Evolutionary conservation across 345 rosid genomes (phyloP).

Genomic region (Aquilaria sinensis): DNA sequence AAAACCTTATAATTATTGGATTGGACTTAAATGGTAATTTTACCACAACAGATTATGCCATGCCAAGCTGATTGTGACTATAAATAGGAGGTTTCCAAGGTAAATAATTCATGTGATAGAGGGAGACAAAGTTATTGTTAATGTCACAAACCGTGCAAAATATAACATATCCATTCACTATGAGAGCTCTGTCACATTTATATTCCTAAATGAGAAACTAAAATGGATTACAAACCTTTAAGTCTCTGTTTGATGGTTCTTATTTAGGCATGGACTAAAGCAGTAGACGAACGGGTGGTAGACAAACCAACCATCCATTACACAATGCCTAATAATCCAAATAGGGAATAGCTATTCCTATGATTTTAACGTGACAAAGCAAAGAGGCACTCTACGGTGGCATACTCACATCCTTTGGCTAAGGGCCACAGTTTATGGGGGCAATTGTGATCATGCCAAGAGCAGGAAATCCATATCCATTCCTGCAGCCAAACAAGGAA

Average conservation of each 20-base stretch:
- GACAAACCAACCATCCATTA: slow-evolving; percentile 64
- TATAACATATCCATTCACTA: slow-evolving; percentile 62
- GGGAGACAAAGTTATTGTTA: slow-evolving; percentile 50
- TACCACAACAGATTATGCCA: slow-evolving; percentile 36
- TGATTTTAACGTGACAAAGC: slow-evolving; percentile 50
- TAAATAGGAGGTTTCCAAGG: slow-evolving; percentile 56
- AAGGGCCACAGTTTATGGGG: slow-evolving; percentile 57
- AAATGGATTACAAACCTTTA: background rate
- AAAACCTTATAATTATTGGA: too few species aligned
- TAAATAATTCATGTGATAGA: slow-evolving; percentile 48
- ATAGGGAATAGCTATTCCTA: slow-evolving; percentile 43
- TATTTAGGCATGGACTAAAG: slow-evolving; percentile 56
- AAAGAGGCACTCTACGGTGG: slow-evolving; percentile 74
- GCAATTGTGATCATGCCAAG: slow-evolving; percentile 53
- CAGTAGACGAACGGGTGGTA: slow-evolving; percentile 61
- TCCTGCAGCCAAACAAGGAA: slow-evolving; percentile 43
- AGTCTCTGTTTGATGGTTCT: background rate
- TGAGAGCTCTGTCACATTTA: slow-evolving; percentile 8
- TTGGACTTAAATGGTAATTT: too few species aligned
- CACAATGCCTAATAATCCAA: slow-evolving; percentile 57
- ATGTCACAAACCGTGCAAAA: slow-evolving; percentile 49
- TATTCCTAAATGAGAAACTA: background rate
- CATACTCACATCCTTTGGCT: slow-evolving; percentile 62
- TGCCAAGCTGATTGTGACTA: slow-evolving; percentile 57
- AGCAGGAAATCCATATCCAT: slow-evolving; percentile 41